Evolutionary conservation across 2,329 filamentous ascomycete genomes (phyloP), one percentile per base, ranked within the genome.

Genomic region (Colletotrichum musae): DNA sequence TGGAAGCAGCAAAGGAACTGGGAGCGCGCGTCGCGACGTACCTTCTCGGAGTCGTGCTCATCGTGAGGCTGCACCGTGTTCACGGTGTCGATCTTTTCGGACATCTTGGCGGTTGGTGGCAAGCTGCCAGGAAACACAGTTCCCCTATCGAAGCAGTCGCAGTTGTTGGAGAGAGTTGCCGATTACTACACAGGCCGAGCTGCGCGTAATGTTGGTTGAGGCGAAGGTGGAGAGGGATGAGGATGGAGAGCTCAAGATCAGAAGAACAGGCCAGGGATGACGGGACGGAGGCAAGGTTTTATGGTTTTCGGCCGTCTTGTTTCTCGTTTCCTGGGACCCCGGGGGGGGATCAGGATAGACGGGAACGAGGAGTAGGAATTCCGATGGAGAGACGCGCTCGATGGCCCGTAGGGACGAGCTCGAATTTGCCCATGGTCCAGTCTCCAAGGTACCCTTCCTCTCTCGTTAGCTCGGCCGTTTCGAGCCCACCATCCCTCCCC

Each of bases 61-160:
- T 65, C 64, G n/a, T 66, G 70, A n/a, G 36, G n/a, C 47, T 64
- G 64, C 64, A 72, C 53, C 26, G 63, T 32, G 58, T 69, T 65
- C 64, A 69, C 64, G 48, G 64, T 36, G 28, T 71, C 70, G 47
- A 69, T 53, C 64, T 72, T 72, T 43, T 72, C 70, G 21, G 51
- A 21, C 64, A 70, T 69, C 16, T 24, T 57, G 32, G 50, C 58
- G 32, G 28, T 61, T 47, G 26, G 41, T 59, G 59, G 58, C 64
- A 60, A 56, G 59, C n/a, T 41, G 57, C 56, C 64, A 39, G 6
- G 45, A 51, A 47, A 32, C 39, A 24, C 39, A 52, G 26, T 28
- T 53, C 41, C 28, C 53, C 47, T 21, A 32, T 58, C 6, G 32
- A 28, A 24, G 39, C 26, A 32, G 39, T 57, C 21, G 48, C 63